Conservation (phyloP, 2,329 filamentous ascomycete species). For the Fusarium floridanum region DNA sequence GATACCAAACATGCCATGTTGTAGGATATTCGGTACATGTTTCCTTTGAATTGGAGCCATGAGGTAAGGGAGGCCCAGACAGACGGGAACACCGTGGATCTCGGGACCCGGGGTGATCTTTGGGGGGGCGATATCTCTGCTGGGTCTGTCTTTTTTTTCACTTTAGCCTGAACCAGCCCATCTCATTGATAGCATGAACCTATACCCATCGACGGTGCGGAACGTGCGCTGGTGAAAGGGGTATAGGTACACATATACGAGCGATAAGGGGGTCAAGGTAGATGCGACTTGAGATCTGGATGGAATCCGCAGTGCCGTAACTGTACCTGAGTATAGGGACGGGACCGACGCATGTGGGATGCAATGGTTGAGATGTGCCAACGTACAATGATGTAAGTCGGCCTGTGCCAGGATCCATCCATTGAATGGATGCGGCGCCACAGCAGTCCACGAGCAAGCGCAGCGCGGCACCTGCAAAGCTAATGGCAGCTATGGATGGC, state of each 20-base stretch:
- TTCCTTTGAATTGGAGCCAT: slow-evolving; percentile 13
- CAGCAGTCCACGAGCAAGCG: slow-evolving; percentile 32
- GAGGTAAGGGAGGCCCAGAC: slow-evolving; percentile 26
- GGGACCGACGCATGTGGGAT: slow-evolving; percentile 25
- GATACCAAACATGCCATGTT: slow-evolving; percentile 37
- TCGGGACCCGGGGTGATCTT: slow-evolving; percentile 31
- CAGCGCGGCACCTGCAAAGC: slow-evolving; percentile 19
- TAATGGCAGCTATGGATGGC: slow-evolving; percentile 13
- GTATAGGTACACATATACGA: slow-evolving; percentile 8
- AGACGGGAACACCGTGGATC: slow-evolving; percentile 37
- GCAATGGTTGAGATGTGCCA: slow-evolving; percentile 21
- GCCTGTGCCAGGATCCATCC: slow-evolving; percentile 31
- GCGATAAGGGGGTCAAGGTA: slow-evolving; percentile 19
- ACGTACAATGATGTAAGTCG: slow-evolving; percentile 47
- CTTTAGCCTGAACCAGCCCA: slow-evolving; percentile 34
- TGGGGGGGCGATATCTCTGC: slow-evolving; percentile 22
- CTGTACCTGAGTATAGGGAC: slow-evolving; percentile 29
- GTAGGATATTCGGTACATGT: slow-evolving; percentile 28
- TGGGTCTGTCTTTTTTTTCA: slow-evolving; percentile 14
- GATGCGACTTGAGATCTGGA: slow-evolving; percentile 33
- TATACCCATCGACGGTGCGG: slow-evolving; percentile 29
- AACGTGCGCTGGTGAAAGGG: slow-evolving; percentile 31
- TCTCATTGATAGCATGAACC: slow-evolving; percentile 34
- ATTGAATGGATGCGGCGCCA: slow-evolving; percentile 30
- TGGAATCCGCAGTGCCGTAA: slow-evolving; percentile 14